Base-by-base conservation (phyloP, 257 asterid species). In the Plantago major region DNA sequence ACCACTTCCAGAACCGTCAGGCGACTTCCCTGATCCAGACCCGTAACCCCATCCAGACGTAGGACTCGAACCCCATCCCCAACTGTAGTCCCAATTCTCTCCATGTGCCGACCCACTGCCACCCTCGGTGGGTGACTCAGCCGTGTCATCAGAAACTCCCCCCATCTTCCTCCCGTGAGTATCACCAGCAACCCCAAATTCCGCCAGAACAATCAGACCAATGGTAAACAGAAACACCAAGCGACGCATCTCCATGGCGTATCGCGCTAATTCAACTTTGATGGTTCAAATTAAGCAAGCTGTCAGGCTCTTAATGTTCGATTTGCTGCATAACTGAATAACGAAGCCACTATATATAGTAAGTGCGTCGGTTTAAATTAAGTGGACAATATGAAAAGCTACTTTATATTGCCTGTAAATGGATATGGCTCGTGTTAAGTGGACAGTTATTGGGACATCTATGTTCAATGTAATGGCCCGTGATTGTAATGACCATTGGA, bases 31-130 rank as follows among this genome's bases (percentile, higher is more conserved):
- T 0, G 85, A 79, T 15, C 88, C 88, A 12, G 85, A 79, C 16
- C 88, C 85, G 10, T 72, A 79, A 46, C 85, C 88, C 85, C 88
- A 79, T 15, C 83, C 88, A 12, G 81, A 74, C 0, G 74, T 46
- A 0, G 88, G 88, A 67, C 55, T 76, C 15, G 79, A 42, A n/a
- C 88, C 88, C 85, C 85, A 82, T 0, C 69, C 81, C 88, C 85
- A 79, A 60, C 66, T 72, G 46, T 69, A 82, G 44, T 74, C 83
- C 81, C 88, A 72, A 18, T 60, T 76, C 0, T 81, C 76, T 15
- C 81, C 76, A 53, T 72, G 78, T 46, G 56, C 83, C 26, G 81
- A 71, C 15, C 88, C 85, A 16, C 76, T 74, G 12, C 75, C 82
- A 49, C 79, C 40, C 40, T 33, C 83, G 10, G 66, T 61, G 5